Evolutionary conservation across 306 rosid genomes (phyloP).

Genomic region (Gastrolobium villosum): DNA sequence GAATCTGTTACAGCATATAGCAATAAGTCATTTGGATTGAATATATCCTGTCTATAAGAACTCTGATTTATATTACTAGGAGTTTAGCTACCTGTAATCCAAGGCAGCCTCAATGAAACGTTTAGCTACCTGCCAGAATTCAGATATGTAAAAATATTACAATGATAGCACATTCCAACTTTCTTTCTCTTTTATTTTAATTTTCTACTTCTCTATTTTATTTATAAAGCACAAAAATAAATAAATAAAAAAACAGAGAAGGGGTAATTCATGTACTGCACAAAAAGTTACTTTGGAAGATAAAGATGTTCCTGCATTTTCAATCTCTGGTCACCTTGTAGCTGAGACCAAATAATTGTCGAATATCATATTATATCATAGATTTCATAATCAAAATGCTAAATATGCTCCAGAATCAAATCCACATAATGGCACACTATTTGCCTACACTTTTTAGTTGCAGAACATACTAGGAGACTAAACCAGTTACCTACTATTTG

Average conservation of each 20-base stretch:
- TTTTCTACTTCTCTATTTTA: conserved; percentile 12
- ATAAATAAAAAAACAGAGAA: background rate
- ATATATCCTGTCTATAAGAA: conserved; percentile 59
- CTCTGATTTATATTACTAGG: conserved; percentile 59
- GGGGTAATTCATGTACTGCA: background rate
- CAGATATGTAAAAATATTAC: conserved; percentile 32
- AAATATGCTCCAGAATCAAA: background rate
- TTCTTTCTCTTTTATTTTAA: conserved; percentile 24
- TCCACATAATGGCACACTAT: too few species aligned
- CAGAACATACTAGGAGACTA: too few species aligned
- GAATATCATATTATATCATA: background rate
- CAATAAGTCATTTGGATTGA: conserved; percentile 73
- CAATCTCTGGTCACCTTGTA: background rate
- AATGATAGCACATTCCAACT: conserved; percentile 29
- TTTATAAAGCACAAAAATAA: background rate
- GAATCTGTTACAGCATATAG: conserved; percentile 96
- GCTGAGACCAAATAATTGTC: too few species aligned
- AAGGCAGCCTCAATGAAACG: conserved; percentile 71
- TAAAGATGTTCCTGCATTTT: background rate
- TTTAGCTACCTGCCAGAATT: conserved; percentile 76
- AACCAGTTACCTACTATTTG: too few species aligned
- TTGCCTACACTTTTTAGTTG: too few species aligned
- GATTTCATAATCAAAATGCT: conserved; percentile 22
- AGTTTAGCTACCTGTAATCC: conserved; percentile 82
- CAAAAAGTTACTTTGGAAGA: background rate